phyloP scores from a whole-genome alignment of 306 rosid genomes.

The Ormosia emarginata region DNA sequence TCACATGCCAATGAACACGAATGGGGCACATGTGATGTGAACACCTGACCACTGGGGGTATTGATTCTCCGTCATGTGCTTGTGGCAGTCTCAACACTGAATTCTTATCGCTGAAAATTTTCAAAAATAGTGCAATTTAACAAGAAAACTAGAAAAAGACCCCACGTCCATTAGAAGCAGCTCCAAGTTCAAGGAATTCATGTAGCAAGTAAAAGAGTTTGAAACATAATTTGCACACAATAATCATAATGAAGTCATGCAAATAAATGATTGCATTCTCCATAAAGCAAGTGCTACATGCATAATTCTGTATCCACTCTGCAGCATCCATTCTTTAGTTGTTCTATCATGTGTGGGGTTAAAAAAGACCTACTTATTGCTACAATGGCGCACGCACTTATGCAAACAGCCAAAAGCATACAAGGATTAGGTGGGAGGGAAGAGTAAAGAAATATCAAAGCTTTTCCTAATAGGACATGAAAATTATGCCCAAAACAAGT shows the following conservation, averaged over 20 bases:
- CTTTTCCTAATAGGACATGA: not conserved
- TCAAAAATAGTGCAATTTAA: not conserved
- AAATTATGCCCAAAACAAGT: not conserved
- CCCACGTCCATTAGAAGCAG: not conserved
- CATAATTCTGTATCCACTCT: not conserved
- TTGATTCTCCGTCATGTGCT: not conserved
- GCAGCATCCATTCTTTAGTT: too few relatives aligned
- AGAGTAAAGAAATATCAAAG: not conserved
- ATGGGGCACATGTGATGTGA: conserved; percentile 81
- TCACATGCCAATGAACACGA: conserved; percentile 81
- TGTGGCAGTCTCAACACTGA: conserved; percentile 44
- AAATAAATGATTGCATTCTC: not conserved
- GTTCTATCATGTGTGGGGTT: too few relatives aligned
- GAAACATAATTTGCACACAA: not conserved
- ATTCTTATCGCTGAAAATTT: conserved; percentile 43
- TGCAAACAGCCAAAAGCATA: not conserved
- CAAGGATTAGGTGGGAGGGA: too few relatives aligned
- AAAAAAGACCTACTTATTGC: too few relatives aligned
- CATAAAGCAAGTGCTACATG: not conserved
- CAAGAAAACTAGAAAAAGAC: not conserved
- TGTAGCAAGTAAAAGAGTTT: not conserved
- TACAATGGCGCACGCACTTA: too few relatives aligned
- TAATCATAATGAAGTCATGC: not conserved
- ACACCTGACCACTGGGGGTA: conserved; percentile 47
- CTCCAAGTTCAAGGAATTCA: not conserved